Conservation (phyloP, 2,329 filamentous ascomycete species). For the Xylaria sp. region DNA sequence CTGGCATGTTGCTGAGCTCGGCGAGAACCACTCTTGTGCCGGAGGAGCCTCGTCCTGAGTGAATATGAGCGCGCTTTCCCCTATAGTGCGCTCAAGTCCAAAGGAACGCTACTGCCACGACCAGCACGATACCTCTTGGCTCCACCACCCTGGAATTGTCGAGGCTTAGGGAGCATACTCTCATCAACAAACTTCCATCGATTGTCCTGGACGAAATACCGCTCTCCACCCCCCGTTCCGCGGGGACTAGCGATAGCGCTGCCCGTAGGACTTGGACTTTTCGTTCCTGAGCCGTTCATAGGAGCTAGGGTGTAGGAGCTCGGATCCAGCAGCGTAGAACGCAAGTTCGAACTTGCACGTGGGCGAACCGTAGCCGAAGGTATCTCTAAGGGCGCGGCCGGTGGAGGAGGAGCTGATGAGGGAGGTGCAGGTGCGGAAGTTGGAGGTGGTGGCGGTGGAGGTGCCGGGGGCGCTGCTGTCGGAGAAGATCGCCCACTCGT, state of each 20-base stretch:
- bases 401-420: conserved; percentile 56
- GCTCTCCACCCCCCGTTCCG: conserved; percentile 42
- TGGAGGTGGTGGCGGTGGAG: conserved; percentile 53
- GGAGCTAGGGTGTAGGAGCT: conserved; percentile 77
- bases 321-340: conserved; percentile 75
- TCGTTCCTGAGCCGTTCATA: conserved; percentile 63
- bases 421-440: conserved; percentile 56
- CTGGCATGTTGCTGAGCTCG: background rate
- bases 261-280: conserved; percentile 59
- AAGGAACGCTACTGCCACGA: conserved; percentile 89
- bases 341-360: conserved; percentile 59
- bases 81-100: conserved; percentile 76
- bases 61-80: conserved; percentile 24
- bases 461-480: conserved; percentile 51
- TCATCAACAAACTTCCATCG: conserved; percentile 92
- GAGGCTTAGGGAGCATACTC: conserved; percentile 81
- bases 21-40: conserved; percentile 6
- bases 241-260: conserved; percentile 48
- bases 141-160: conserved; percentile 76
- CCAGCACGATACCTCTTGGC: conserved; percentile 87
- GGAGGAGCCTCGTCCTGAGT: conserved; percentile 22
- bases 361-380: conserved; percentile 50
- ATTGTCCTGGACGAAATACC: conserved; percentile 75
- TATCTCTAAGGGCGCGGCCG: conserved; percentile 48
- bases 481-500: conserved; percentile 51